Evolutionary conservation across 345 rosid genomes (phyloP).

Genomic region (Syzygium aqueum): DNA sequence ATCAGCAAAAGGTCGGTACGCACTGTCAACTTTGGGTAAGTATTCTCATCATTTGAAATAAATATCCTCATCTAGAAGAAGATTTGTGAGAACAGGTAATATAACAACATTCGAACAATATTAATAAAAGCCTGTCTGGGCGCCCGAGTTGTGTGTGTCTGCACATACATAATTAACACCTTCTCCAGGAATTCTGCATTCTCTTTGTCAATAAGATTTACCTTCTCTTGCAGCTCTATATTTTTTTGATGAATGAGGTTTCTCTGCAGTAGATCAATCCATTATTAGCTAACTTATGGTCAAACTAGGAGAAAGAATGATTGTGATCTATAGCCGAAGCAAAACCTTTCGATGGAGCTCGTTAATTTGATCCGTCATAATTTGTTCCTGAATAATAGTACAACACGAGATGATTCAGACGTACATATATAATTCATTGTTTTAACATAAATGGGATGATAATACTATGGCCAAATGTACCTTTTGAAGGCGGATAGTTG

Average conservation of each 20-base stretch:
- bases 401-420: not conserved
- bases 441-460: not conserved
- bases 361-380: not conserved
- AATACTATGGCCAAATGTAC: not conserved
- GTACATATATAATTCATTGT: not conserved
- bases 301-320: not conserved
- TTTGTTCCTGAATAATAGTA: not conserved
- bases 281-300: not conserved
- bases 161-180: not conserved
- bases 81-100: not conserved
- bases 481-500: constrained; percentile 2
- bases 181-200: not conserved
- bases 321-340: not conserved
- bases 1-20: not conserved
- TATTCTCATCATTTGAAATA: not conserved
- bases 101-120: not conserved
- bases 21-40: not conserved
- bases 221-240: constrained; percentile 1
- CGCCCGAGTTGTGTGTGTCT: not conserved
- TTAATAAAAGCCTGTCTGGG: not conserved
- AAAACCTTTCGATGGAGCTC: constrained; percentile 2
- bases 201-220: not conserved
- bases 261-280: not conserved
- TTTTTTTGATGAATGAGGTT: constrained; percentile 3
- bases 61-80: not conserved